Evolutionary conservation across 805 yeast genomes (phyloP), one percentile per base, ranked within the genome.

Genomic region (Cyberlindnera maclurae): DNA sequence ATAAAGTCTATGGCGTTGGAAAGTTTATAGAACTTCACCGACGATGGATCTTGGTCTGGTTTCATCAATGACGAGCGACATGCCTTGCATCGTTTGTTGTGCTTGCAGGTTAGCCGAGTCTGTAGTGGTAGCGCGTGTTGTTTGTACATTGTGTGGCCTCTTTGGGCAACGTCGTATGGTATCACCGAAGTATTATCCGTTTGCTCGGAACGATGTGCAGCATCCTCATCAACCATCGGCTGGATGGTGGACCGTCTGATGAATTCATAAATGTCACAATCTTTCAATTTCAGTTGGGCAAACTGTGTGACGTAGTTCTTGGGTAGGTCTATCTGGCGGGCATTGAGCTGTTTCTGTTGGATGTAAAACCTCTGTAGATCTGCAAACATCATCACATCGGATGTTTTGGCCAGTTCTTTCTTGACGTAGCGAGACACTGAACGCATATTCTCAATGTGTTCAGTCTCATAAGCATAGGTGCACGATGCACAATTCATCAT

Each of bases 61-160:
- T 55, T 55, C 51, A 54, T 48, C 13, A 56, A 27, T 5, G 48
- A 44, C 2, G 46, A 34, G 7, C 60, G 48, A 31, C 60, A 56
- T 5, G 57, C 49, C 39, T 56, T 56, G 33, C 60, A 56, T 3
- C 57, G 32, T 30, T 49, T 51, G 9, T 56, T 44, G 9, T 40
- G 37, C 35, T 55, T 56, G 2, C 53, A 43, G 32, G 40, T 13
- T 4, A 56, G 41, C 18, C 37, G 45, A 7, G 52, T 47, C 4
- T 50, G 41, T 1, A 39, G 28, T 13, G 59, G 60, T 1, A 38
- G 30, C 10, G 34, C 4, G 7, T 24, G 15, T 4, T 10, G 5
- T 22, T 37, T 37, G 10, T 5, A 12, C 15, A 26, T 31, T 4
- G 39, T 38, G 4, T 40, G n/a, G 22, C 38, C 40, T 11, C 32